Evolutionary conservation across 2,329 filamentous ascomycete species (phyloP), one percentile per base, ranked within the genome.

Genomic region (Zymoseptoria ardabiliae): DNA sequence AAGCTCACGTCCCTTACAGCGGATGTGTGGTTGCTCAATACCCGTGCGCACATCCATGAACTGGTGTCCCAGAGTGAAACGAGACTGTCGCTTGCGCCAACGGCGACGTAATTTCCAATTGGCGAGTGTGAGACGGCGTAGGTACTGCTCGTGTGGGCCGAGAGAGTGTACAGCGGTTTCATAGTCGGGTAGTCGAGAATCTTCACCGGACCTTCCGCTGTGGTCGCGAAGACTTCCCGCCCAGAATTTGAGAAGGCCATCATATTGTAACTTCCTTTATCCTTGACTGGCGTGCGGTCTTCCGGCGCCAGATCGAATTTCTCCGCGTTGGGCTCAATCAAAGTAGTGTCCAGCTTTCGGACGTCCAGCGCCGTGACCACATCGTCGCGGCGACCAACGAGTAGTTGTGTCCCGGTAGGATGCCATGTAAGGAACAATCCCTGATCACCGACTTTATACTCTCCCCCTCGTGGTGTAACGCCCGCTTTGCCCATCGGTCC

Each of bases 61-160:
- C 81, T 80, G 3, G 89, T 91, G 68, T 92, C 88, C 86, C 89
- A 93, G 2, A 93, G 77, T 4, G 86, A 81, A 65, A 92, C 87
- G 55, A 90, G 82, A 1, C 87, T 88, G 69, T 93, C 89, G 9
- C 85, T 85, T 9, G 88, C 88, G 28, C 89, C 89, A 0, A 88
- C 88, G 0, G 89, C 89, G 51, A 93, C 78, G 69, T 86, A 88
- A 50, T 85, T 80, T 49, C 85, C 89, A 51, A 83, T 85, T 0
- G 89, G 88, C 63, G 89, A 88, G 67, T 91, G 76, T 62, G 86
- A 86, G 11, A 85, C 81, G 8, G 84, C 82, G 62, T 89, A 79
- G 68, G 87, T 90, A 4, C 87, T 84, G 3, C 86, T 88, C 2
- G 88, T 90, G 71, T 92, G 89, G 0, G 87, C 89, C 56, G 82